Evolutionary conservation across 2,329 filamentous ascomycete species (phyloP), one percentile per base, ranked within the genome.

Genomic region (Trichoderma koningii): DNA sequence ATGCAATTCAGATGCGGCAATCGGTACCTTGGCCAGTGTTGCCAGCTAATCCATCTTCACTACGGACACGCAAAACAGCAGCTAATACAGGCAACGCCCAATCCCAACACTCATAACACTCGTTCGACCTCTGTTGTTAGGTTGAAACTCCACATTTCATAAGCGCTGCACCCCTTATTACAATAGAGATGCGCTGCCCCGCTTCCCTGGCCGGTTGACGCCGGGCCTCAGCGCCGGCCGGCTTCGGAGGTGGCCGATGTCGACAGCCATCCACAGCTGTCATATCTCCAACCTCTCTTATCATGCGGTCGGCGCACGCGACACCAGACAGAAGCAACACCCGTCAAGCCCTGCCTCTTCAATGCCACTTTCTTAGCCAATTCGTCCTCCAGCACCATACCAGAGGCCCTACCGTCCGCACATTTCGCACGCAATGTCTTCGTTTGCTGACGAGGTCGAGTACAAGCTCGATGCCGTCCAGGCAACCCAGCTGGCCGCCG

Each of bases 401-500:
- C 7, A 45, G 12, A 44, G 34, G 14, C n/a, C n/a, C n/a, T 7
- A 52, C 34, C 21, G 41, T 15, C 41, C n/a, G 4, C 19, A 55
- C 23, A 10, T n/a, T 21, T 48, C n/a, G 21, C 48, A 15, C 68
- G 73, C 51, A 68, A 78, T 78, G 76, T 55, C 71, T 64, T 73
- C 71, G 55, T 75, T 79, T 69, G 70, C 73, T 50, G 81, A 82
- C 59, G 79, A 82, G 66, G 77, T 79, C 65, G 80, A 80, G 66
- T 88, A 88, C 73, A 80, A 82, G 71, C 76, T 87, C n/a, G 83
- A 86, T 66, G 72, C 79, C 68, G 80, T 87, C 71, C 74, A 80
- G 70, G 82, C 79, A 45, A 82, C 80, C 14, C 71, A 72, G 6
- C 73, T 89, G 60, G 74, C 80, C 41, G 75, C 85, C 23, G 81